Percentiles rank a stretch among this genome's conserved stretches.
These are phyloP conservation scores for Nothopassalora personata DNA, from an alignment of 2,329 filamentous ascomycete species.

Conservation along the genomic window DNA sequence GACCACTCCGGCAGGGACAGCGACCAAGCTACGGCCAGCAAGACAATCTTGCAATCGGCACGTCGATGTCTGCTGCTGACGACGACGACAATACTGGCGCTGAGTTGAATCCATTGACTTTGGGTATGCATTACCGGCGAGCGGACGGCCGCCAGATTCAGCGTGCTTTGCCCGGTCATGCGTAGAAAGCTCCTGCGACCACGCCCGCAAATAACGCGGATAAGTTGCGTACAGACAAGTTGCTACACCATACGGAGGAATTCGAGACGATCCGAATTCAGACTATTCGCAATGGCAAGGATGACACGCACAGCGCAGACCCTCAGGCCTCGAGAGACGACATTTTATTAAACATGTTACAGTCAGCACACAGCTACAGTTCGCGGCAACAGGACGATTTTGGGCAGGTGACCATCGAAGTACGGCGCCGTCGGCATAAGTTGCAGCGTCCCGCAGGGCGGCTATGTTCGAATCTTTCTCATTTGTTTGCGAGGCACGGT, in stretches of 20 bases:
- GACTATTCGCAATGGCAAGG: neutral
- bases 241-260: neutral
- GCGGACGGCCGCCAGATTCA: conserved; percentile 39
- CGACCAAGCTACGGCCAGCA: conserved; percentile 30
- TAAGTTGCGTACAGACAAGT: too few relatives aligned
- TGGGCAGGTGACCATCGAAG: conserved; percentile 12
- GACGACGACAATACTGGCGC: conserved; percentile 28
- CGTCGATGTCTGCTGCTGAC: conserved; percentile 25
- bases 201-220: neutral
- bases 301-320: neutral
- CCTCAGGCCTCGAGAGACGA: neutral
- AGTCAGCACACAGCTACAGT: conserved; percentile 1
- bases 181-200: neutral
- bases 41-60: conserved; percentile 6
- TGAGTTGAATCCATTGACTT: conserved; percentile 26
- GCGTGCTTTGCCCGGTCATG: conserved; percentile 23
- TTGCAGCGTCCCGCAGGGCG: conserved; percentile 12
- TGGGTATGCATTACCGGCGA: conserved; percentile 43
- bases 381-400: conserved; percentile 1
- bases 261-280: too few relatives aligned
- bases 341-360: neutral
- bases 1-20: conserved; percentile 42
- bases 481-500: conserved; percentile 1
- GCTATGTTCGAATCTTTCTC: conserved; percentile 5
- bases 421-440: conserved; percentile 20